A percentile compares a stretch with the other conserved stretches of the same genome.
phyloP scores from a whole-genome alignment of 768 basidiomycete species.

The Mycena galopus region DNA sequence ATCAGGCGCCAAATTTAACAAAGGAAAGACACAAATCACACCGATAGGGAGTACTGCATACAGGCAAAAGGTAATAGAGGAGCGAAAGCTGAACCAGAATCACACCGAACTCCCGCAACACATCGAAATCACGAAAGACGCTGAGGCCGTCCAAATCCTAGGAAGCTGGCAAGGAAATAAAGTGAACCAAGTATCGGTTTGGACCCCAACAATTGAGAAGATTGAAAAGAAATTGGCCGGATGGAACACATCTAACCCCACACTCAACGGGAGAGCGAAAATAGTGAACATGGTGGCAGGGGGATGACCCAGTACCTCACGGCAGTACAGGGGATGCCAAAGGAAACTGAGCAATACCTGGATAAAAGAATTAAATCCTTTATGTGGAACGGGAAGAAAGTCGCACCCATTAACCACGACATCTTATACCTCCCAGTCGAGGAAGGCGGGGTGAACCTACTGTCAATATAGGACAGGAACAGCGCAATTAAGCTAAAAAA shows the following conservation, averaged over 20 bases:
- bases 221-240: conserved; percentile 16
- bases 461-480: conserved; percentile 43
- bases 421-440: conserved; percentile 31
- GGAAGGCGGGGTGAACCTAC: conserved; percentile 40
- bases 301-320: conserved; percentile 48
- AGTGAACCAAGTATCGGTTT: no score
- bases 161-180: conserved; percentile 44
- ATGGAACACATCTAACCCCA: conserved; percentile 36
- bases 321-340: conserved; percentile 47
- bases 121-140: conserved; percentile 32
- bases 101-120: background rate
- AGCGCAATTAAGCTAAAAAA: conserved; percentile 43
- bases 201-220: conserved; percentile 36
- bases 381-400: conserved; percentile 30
- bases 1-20: conserved; percentile 50
- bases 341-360: conserved; percentile 23
- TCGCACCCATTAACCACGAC: conserved; percentile 1
- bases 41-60: background rate
- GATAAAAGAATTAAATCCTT: conserved; percentile 36
- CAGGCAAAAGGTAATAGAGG: background rate
- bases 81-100: background rate
- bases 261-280: conserved; percentile 31
- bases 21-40: conserved; percentile 46
- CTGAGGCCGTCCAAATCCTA: conserved; percentile 24
- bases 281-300: conserved; percentile 40